phyloP scores from a whole-genome alignment of 2,329 filamentous ascomycete species.

The Aspergillus sp. region DNA sequence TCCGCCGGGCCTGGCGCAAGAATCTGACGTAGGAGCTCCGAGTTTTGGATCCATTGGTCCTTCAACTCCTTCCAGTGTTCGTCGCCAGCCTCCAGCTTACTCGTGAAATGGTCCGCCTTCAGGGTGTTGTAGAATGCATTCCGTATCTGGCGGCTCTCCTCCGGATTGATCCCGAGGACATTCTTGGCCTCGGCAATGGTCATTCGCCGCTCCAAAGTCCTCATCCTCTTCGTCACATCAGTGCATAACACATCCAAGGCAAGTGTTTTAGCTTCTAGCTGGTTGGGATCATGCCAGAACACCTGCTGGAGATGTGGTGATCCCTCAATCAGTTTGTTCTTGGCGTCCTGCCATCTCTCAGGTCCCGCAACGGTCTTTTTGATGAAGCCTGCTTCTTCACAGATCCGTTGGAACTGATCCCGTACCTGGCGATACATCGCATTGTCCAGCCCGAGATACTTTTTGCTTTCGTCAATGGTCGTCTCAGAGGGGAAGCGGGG shows the following conservation, averaged over 20 bases:
- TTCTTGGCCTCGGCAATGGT: slow-evolving; percentile 75
- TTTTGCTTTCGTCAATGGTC: slow-evolving; percentile 76
- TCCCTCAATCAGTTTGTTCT: slow-evolving; percentile 66
- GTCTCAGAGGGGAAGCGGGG: slow-evolving; percentile 80
- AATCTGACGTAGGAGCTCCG: slow-evolving; percentile 56
- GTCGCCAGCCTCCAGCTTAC: slow-evolving; percentile 70
- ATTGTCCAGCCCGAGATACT: slow-evolving; percentile 65
- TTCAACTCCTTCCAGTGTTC: slow-evolving; percentile 73
- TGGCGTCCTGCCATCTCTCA: slow-evolving; percentile 71
- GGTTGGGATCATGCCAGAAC: slow-evolving; percentile 61
- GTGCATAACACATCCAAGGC: slow-evolving; percentile 78
- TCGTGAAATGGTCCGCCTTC: slow-evolving; percentile 66
- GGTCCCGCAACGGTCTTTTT: slow-evolving; percentile 77
- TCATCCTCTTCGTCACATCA: slow-evolving; percentile 79
- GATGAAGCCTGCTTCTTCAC: slow-evolving; percentile 64
- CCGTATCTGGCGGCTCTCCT: slow-evolving; percentile 66
- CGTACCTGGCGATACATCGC: slow-evolving; percentile 65
- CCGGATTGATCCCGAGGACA: slow-evolving; percentile 66
- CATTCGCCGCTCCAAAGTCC: slow-evolving; percentile 65
- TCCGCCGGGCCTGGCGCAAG: slow-evolving; percentile 56
- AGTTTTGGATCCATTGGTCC: slow-evolving; percentile 64
- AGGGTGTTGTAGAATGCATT: slow-evolving; percentile 67
- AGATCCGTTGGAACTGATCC: slow-evolving; percentile 69
- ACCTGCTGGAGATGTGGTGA: slow-evolving; percentile 63
- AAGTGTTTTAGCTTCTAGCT: slow-evolving; percentile 63